Evolutionary conservation across 208 protist genomes (phyloP).

Genomic region (Acanthamoeba castellanii): DNA sequence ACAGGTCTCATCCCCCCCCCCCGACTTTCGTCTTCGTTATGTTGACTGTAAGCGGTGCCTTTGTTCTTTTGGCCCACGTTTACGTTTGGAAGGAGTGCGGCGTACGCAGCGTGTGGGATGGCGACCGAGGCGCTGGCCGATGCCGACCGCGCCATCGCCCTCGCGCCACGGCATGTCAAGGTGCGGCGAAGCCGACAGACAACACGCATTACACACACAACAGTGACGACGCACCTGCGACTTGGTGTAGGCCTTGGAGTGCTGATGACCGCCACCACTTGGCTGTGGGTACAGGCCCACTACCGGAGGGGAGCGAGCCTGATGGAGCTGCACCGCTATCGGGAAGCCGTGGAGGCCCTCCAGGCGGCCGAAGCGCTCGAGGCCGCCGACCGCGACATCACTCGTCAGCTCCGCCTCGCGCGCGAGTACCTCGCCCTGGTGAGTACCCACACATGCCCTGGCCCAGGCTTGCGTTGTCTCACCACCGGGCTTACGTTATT

Average conservation of each 20-base stretch:
- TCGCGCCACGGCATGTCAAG: neutral
- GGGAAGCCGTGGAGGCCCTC: neutral
- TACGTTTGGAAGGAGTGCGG: neutral
- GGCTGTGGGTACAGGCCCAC: neutral
- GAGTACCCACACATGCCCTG: neutral
- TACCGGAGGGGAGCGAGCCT: neutral
- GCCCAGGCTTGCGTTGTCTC: too few species aligned
- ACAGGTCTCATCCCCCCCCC: neutral
- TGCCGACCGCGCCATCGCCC: neutral
- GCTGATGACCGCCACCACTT: neutral
- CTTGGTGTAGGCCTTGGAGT: neutral
- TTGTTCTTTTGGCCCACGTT: neutral
- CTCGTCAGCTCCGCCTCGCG: constrained; percentile 7
- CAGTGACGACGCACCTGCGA: neutral
- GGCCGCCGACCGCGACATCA: neutral
- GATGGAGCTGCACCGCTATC: constrained; percentile 13
- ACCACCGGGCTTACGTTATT: neutral
- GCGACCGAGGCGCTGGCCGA: neutral
- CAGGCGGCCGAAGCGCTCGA: neutral
- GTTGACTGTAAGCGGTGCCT: neutral
- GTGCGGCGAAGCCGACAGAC: neutral
- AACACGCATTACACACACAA: neutral
- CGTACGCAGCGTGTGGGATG: neutral
- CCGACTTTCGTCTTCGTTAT: neutral
- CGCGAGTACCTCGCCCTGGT: neutral